Percentiles rank a stretch among this genome's conserved stretches.
Conservation (phyloP, 352 stramenopile genomes). For the Phytophthora podocarpi region DNA sequence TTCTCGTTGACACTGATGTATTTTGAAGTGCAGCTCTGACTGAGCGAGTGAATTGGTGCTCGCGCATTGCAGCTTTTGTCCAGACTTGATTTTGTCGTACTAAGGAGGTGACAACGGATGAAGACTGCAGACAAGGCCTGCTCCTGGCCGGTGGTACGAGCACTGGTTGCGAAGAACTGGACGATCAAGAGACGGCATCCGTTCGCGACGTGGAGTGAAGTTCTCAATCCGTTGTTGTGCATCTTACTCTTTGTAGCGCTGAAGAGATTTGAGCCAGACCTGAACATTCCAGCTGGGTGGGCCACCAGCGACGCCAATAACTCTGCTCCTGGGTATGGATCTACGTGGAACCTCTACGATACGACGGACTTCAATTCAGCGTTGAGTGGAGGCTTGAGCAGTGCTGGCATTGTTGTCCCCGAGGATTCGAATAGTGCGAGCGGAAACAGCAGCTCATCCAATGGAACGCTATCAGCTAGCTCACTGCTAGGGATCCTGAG, state of each 20-base stretch:
- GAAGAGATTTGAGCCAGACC: constrained; percentile 60
- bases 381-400: constrained; percentile 29
- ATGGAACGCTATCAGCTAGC: constrained; percentile 12
- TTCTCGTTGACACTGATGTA: background rate
- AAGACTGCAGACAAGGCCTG: constrained; percentile 1
- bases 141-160: constrained; percentile 25
- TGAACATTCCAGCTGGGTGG: constrained; percentile 59
- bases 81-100: no score
- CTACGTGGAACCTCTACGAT: constrained; percentile 52
- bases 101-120: constrained; percentile 1
- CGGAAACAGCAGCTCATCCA: constrained; percentile 4
- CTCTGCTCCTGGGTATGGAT: constrained; percentile 37
- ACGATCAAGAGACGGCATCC: constrained; percentile 70
- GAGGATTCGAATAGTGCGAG: constrained; percentile 4
- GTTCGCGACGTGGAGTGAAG: constrained; percentile 63
- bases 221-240: constrained; percentile 72
- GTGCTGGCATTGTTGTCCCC: constrained; percentile 19
- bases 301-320: constrained; percentile 37
- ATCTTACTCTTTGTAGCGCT: constrained; percentile 75
- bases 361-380: constrained; percentile 14
- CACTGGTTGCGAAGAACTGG: constrained; percentile 79
- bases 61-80: constrained; percentile 2
- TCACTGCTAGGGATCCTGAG: constrained; percentile 22
- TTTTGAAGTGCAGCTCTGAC: no score
- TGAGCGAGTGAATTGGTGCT: no score